Conservation (phyloP, 2,329 filamentous ascomycete species). For the Colletotrichum sp. region DNA sequence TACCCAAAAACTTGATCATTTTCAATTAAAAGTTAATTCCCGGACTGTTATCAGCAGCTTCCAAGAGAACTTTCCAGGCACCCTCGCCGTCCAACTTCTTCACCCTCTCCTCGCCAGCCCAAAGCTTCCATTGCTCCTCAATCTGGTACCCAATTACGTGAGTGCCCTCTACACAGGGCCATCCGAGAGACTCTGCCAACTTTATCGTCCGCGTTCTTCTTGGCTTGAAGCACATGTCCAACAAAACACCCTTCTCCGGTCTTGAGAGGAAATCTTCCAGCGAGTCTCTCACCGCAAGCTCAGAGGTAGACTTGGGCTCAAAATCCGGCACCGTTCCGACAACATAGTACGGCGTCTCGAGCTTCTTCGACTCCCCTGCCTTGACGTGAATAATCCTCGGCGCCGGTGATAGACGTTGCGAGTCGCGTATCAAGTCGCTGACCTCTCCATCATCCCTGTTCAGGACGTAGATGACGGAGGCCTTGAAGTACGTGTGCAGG, state of each 20-base stretch:
- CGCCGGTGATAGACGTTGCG: constrained; percentile 17
- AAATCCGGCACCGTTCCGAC: constrained; percentile 43
- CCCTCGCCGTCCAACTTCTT: constrained; percentile 27
- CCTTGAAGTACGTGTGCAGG: constrained; percentile 29
- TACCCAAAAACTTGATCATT: not conserved
- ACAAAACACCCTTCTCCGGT: constrained; percentile 33
- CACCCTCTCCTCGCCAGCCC: constrained; percentile 33
- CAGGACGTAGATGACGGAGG: constrained; percentile 35
- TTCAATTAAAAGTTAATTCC: constrained; percentile 33
- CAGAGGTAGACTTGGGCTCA: constrained; percentile 30
- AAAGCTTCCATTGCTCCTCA: constrained; percentile 40
- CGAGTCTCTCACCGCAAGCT: constrained; percentile 28
- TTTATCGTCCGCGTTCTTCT: constrained; percentile 38
- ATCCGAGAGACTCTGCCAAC: constrained; percentile 32
- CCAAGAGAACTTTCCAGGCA: constrained; percentile 33
- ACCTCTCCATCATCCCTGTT: constrained; percentile 37
- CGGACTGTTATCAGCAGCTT: constrained; percentile 31
- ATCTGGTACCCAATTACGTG: constrained; percentile 45
- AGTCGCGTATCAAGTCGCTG: constrained; percentile 27
- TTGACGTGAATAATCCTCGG: constrained; percentile 33
- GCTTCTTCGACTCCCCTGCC: constrained; percentile 23
- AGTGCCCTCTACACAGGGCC: constrained; percentile 42
- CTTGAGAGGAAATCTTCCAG: constrained; percentile 30
- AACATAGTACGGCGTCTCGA: constrained; percentile 34
- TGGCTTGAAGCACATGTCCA: constrained; percentile 49